phyloP scores from a whole-genome alignment of 306 rosid species.

The Alnus glutinosa region DNA sequence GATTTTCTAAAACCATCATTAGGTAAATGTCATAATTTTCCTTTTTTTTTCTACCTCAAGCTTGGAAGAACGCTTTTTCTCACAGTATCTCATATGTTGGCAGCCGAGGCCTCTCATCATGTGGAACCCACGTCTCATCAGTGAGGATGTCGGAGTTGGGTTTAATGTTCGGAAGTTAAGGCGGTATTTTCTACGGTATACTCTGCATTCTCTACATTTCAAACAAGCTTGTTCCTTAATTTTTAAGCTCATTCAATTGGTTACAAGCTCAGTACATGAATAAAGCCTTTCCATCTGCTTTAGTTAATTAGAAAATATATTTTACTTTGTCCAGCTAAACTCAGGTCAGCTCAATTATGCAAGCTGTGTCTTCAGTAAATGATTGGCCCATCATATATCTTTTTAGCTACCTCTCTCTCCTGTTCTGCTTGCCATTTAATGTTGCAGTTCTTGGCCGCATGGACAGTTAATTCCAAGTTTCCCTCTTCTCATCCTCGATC shows the following conservation, averaged over 20 bases:
- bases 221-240: slow-evolving; percentile 6
- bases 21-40: slow-evolving; percentile 7
- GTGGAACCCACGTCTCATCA: slow-evolving; percentile 96
- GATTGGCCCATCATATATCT: neutral
- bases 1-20: neutral
- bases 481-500: neutral
- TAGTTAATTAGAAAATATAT: neutral
- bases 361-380: neutral
- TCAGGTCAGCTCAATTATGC: neutral
- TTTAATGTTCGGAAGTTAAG: slow-evolving; percentile 76
- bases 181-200: slow-evolving; percentile 80
- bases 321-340: neutral
- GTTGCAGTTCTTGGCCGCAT: neutral
- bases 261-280: slow-evolving; percentile 4
- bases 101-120: slow-evolving; percentile 95
- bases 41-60: neutral
- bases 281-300: neutral
- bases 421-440: neutral
- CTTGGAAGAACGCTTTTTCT: neutral
- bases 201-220: slow-evolving; percentile 17
- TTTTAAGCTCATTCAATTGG: slow-evolving; percentile 19
- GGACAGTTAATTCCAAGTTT: neutral
- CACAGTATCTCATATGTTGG: slow-evolving; percentile 15
- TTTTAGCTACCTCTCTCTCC: neutral
- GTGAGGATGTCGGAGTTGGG: slow-evolving; percentile 97